Percentiles rank a stretch among this genome's conserved stretches.
Evolutionary conservation across 306 rosid genomes (phyloP).

Genomic region (Oemleria cerasiformis): DNA sequence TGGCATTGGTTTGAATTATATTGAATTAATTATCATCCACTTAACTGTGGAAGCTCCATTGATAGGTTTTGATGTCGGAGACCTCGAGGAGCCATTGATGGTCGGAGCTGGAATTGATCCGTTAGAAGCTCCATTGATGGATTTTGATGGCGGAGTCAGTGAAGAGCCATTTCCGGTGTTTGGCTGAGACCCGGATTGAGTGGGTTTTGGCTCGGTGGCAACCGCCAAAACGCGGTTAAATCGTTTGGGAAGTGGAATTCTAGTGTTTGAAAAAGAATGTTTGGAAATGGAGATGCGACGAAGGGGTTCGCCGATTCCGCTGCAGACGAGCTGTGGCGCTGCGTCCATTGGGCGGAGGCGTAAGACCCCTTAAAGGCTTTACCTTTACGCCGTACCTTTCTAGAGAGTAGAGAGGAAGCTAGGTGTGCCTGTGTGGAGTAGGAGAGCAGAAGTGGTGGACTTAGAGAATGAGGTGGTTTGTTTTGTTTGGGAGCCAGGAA

Average conservation of each 20-base stretch:
- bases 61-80: conserved; percentile 41
- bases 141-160: conserved; percentile 35
- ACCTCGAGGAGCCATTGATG: conserved; percentile 52
- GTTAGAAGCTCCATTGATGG: conserved; percentile 49
- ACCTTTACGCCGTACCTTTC: not conserved
- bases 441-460: not conserved
- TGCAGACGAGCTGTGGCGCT: conserved; percentile 57
- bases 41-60: conserved; percentile 75
- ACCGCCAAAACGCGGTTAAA: conserved; percentile 52
- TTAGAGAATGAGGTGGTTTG: not conserved
- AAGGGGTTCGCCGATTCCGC: conserved; percentile 58
- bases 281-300: conserved; percentile 32
- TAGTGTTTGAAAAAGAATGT: conserved; percentile 11
- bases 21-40: not conserved
- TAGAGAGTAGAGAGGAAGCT: not conserved
- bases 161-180: conserved; percentile 45
- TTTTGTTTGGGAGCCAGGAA: not conserved
- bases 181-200: conserved; percentile 3
- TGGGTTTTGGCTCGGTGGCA: conserved; percentile 63
- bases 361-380: too few relatives aligned
- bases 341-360: conserved; percentile 62
- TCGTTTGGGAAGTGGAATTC: conserved; percentile 44
- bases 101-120: conserved; percentile 39
- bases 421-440: not conserved
- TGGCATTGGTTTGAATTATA: too few relatives aligned